These are phyloP conservation scores for Trichoderma hamatum DNA, from an alignment of 2,329 filamentous ascomycete genomes.

Conservation along the genomic window DNA sequence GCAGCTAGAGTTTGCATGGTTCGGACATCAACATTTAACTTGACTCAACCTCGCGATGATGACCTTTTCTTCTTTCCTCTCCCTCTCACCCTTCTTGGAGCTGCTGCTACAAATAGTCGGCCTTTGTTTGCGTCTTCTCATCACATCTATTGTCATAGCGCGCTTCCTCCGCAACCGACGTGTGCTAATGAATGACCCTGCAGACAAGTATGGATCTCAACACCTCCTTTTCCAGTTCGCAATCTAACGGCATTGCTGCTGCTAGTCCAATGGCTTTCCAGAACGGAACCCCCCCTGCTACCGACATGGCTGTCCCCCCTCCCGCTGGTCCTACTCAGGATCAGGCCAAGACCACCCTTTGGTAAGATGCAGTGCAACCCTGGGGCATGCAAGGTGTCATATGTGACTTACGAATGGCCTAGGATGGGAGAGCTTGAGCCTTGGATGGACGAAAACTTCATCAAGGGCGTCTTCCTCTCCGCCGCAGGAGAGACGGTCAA, in stretches of 20 bases:
- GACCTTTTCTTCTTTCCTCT: neutral
- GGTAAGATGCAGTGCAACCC: conserved; percentile 44
- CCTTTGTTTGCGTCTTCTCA: neutral
- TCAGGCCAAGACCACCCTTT: conserved; percentile 60
- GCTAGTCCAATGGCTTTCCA: conserved; percentile 42
- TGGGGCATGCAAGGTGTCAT: neutral
- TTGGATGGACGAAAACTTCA: conserved; percentile 99
- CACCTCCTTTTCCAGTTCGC: conserved; percentile 37
- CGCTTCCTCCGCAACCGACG: no score
- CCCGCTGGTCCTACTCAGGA: conserved; percentile 46
- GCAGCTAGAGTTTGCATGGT: neutral
- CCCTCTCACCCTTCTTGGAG: neutral
- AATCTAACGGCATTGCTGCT: conserved; percentile 39
- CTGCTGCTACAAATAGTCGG: neutral
- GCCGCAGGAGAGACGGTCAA: conserved; percentile 93
- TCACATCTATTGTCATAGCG: neutral
- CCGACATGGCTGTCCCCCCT: conserved; percentile 42
- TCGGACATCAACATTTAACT: neutral
- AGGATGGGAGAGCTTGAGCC: conserved; percentile 99
- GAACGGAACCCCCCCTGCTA: conserved; percentile 46
- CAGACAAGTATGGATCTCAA: conserved; percentile 41
- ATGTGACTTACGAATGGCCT: neutral
- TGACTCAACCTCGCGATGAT: neutral
- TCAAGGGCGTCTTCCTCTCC: conserved; percentile 87
- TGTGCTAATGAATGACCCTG: neutral